phyloP scores from a whole-genome alignment of 2,329 filamentous ascomycete species.

The Epicoccum nigrum region DNA sequence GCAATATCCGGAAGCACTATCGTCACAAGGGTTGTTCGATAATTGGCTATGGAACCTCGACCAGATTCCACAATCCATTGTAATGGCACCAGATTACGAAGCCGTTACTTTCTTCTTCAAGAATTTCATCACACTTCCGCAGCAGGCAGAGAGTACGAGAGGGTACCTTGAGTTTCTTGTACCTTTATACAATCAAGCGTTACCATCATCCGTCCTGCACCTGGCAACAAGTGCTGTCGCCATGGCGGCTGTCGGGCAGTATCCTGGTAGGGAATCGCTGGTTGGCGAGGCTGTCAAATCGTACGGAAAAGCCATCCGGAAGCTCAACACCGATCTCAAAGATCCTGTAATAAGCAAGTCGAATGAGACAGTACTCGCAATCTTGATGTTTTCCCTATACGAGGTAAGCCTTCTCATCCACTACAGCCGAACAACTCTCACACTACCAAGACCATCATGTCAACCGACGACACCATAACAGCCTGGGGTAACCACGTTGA shows the following conservation, averaged over 20 bases:
- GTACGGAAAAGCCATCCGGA: constrained; percentile 48
- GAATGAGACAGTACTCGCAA: constrained; percentile 49
- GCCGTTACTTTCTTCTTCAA: constrained; percentile 51
- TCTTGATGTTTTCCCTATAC: constrained; percentile 50
- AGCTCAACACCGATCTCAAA: constrained; percentile 45
- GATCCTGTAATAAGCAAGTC: constrained; percentile 44
- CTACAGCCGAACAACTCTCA: not conserved
- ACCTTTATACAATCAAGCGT: constrained; percentile 45
- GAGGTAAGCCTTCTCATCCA: constrained; percentile 41
- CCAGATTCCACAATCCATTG: constrained; percentile 35
- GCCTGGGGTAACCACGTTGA: constrained; percentile 51
- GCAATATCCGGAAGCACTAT: constrained; percentile 16
- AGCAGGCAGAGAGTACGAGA: constrained; percentile 46
- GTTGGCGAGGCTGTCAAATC: constrained; percentile 41
- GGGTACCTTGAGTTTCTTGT: constrained; percentile 49
- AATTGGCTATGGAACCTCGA: constrained; percentile 41
- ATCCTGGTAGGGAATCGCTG: constrained; percentile 44
- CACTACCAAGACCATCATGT: constrained; percentile 44
- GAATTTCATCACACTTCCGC: constrained; percentile 49
- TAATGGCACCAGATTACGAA: constrained; percentile 44
- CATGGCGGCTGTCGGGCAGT: constrained; percentile 47
- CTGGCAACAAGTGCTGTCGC: constrained; percentile 49
- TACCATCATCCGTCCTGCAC: constrained; percentile 47
- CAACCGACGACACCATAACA: constrained; percentile 44
- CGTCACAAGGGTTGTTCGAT: constrained; percentile 29